Evolutionary conservation across 352 stramenopile genomes (phyloP), one percentile per base, ranked within the genome.

Genomic region (Globisporangium irregulare): DNA sequence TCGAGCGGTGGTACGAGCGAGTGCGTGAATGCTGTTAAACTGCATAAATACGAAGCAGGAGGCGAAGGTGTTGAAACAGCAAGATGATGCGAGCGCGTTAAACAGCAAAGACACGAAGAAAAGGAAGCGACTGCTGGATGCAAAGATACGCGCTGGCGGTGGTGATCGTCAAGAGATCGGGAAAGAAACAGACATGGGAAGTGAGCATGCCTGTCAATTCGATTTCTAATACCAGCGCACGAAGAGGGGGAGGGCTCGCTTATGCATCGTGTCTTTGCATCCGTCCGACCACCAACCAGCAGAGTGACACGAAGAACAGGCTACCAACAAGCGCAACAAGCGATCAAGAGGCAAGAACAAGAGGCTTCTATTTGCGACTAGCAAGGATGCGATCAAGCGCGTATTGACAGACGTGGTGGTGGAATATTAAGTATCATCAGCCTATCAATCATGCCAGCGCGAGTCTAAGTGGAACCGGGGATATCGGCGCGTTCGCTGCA

Each of bases 41-140:
- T 32, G 29, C 29, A 55, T 55, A 24, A 22, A 27, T 59, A 25
- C 54, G 54, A 59, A 41, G 15, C 24, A 12, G 18, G 9, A 10
- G 12, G 54, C 1, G 10, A 34, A 27, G 20, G 27, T 25, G 29
- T 20, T 36, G 50, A 51, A 36, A 24, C n/a, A 63, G 14, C 27
- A 12, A 46, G 38, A 46, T 20, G 38, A 46, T 46, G 12, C 12
- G 38, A n/a, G 9, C 8, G 9, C n/a, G 60, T 66, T 66, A 66
- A 66, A 59, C 29, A 57, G 60, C 60, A 66, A 56, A 66, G 60
- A 66, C 60, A 66, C 60, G 60, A 59, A 66, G 25, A 41, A 7
- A 32, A 18, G 36, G 53, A 20, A 5, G 22, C 51, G 38, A 46
- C 38, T 46, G 38, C 15, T 43, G 27, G 51, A 60, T 41, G 55